A percentile compares a stretch with the other conserved stretches of the same genome.
Evolutionary conservation across 306 rosid species (phyloP).

Genomic region (Cucumis hystrix): DNA sequence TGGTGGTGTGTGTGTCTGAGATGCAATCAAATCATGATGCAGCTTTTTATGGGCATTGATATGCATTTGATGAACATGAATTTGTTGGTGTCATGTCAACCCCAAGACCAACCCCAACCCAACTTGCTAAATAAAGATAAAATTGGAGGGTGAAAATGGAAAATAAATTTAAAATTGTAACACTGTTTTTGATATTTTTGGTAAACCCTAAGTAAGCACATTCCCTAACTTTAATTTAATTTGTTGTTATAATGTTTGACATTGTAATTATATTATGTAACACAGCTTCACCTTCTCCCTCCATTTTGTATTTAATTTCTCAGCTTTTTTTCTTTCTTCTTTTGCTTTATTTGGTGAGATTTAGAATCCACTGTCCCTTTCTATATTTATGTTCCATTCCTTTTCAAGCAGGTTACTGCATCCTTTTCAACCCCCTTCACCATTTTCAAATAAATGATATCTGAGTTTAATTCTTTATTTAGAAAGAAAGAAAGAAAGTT

Average conservation of each 20-base stretch:
- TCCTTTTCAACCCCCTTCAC: background rate
- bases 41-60: constrained; percentile 2
- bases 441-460: background rate
- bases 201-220: background rate
- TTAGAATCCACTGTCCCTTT: constrained; percentile 1
- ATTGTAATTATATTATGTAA: background rate
- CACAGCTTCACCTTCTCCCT: background rate
- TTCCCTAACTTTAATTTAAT: background rate
- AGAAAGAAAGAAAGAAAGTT: no score
- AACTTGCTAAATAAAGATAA: constrained; percentile 6
- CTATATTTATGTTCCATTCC: background rate
- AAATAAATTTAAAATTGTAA: background rate
- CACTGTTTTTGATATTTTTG: constrained; percentile 2
- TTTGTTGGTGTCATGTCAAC: constrained; percentile 1
- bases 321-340: background rate
- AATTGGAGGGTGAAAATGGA: background rate
- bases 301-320: background rate
- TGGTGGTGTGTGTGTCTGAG: background rate
- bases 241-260: background rate
- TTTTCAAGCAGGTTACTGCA: background rate
- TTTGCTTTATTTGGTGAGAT: constrained; percentile 3
- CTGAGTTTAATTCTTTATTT: no score
- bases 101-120: background rate
- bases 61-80: background rate
- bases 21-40: constrained; percentile 1